Conservation (phyloP, 2,329 filamentous ascomycete species). For the Fusarium domesticum region DNA sequence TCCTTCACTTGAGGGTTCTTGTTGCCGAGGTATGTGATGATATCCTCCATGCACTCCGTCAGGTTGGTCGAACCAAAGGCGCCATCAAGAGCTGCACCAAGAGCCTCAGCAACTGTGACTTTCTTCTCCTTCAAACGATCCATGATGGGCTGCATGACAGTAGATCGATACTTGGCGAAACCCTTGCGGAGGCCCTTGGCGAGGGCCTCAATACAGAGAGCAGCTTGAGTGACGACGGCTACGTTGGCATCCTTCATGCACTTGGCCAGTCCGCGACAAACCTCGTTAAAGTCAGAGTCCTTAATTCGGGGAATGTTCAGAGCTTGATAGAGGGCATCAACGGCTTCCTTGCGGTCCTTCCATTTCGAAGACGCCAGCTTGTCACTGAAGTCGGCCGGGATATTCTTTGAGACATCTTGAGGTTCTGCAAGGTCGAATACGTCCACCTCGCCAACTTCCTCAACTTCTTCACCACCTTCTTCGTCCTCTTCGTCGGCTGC, state of each 20-base stretch:
- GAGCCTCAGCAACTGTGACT: conserved; percentile 78
- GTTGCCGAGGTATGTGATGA: conserved; percentile 76
- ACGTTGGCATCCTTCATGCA: conserved; percentile 99
- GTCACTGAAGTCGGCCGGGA: conserved; percentile 80
- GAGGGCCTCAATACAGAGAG: conserved; percentile 85
- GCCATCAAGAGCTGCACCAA: conserved; percentile 78
- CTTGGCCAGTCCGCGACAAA: conserved; percentile 82
- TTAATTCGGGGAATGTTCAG: conserved; percentile 89
- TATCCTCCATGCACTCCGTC: conserved; percentile 88
- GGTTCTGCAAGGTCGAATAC: conserved; percentile 80
- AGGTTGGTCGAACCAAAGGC: conserved; percentile 65
- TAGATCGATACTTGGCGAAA: conserved; percentile 77
- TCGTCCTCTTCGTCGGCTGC: conserved; percentile 59
- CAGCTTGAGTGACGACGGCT: conserved; percentile 87
- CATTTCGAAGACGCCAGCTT: conserved; percentile 87
- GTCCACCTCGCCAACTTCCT: conserved; percentile 64
- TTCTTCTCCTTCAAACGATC: conserved; percentile 99
- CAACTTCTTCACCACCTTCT: conserved; percentile 51
- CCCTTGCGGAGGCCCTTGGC: conserved; percentile 77
- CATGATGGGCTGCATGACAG: conserved; percentile 84
- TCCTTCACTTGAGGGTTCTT: conserved; percentile 99
- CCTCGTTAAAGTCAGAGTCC: conserved; percentile 82
- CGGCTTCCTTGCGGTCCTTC: conserved; percentile 95
- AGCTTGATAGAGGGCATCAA: conserved; percentile 74
- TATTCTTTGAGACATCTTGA: conserved; percentile 77